Conservation (phyloP, 1,284 basidiomycete genomes). For the Austroboletus novae-zelandiae region DNA sequence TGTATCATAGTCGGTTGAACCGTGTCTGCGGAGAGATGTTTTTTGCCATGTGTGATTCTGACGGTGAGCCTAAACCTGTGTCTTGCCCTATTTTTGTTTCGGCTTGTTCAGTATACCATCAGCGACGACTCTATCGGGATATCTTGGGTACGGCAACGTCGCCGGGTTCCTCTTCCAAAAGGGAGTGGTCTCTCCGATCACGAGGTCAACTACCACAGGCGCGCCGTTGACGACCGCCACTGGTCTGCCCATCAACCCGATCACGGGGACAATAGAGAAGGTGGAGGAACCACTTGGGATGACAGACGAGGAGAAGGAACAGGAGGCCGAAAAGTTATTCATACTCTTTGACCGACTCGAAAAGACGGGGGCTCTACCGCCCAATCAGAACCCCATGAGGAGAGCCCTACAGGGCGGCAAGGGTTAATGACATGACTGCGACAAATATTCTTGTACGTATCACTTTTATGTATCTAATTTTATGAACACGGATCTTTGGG, state of each 20-base stretch:
- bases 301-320: conserved; percentile 90
- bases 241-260: conserved; percentile 68
- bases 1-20: conserved; percentile 71
- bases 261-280: conserved; percentile 64
- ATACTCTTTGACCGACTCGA: conserved; percentile 87
- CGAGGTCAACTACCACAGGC: conserved; percentile 19
- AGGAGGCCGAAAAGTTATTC: conserved; percentile 87
- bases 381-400: conserved; percentile 69
- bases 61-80: conserved; percentile 51
- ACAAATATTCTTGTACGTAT: neutral
- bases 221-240: conserved; percentile 39
- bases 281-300: conserved; percentile 52
- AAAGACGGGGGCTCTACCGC: conserved; percentile 61
- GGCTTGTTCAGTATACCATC: conserved; percentile 1
- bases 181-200: conserved; percentile 67
- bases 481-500: neutral
- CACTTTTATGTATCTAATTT: neutral
- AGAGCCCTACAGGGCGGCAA: conserved; percentile 61
- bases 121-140: conserved; percentile 68
- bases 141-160: conserved; percentile 90
- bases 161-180: conserved; percentile 90
- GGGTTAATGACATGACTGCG: conserved; percentile 11
- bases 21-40: conserved; percentile 83
- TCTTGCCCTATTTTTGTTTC: neutral
- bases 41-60: conserved; percentile 74